Evolutionary conservation across 78 protist species (phyloP).

Genomic region (Mastigamoeba balamuthi): DNA sequence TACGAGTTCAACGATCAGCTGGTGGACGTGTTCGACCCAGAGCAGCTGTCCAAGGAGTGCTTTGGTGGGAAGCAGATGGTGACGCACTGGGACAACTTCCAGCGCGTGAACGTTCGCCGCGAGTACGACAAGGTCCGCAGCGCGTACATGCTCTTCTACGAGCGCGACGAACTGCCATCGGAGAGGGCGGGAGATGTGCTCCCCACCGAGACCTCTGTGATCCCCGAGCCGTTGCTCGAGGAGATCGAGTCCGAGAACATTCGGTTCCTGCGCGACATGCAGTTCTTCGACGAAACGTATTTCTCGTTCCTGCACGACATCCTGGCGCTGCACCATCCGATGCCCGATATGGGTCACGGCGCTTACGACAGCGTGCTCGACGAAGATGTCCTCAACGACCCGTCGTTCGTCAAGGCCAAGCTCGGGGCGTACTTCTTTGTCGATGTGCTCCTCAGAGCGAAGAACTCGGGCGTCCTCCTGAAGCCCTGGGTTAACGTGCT

Average conservation of each 20-base stretch:
- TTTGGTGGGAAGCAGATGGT: slow-evolving; percentile 34
- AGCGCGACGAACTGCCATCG: slow-evolving; percentile 8
- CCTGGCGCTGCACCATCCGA: not conserved
- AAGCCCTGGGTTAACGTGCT: not conserved
- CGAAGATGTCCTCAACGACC: too few relatives aligned
- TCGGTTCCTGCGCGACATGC: not conserved
- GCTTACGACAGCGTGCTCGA: not conserved
- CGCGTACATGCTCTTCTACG: slow-evolving; percentile 71
- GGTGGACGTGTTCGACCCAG: slow-evolving; percentile 25
- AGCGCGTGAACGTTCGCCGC: not conserved
- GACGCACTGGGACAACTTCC: too few relatives aligned
- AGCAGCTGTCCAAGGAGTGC: not conserved
- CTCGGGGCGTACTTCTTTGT: not conserved
- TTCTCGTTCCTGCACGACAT: not conserved
- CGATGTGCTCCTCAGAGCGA: not conserved
- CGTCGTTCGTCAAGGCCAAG: not conserved
- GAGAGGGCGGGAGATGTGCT: not conserved
- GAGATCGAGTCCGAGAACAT: not conserved
- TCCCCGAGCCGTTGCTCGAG: not conserved
- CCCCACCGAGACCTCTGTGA: not conserved
- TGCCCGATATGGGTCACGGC: not conserved
- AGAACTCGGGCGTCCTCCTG: not conserved
- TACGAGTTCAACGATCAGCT: slow-evolving; percentile 46
- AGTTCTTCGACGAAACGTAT: not conserved
- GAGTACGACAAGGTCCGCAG: not conserved